Percentiles rank a stretch among this genome's conserved stretches.
These are phyloP conservation scores for Fomitiporia mediterranea DNA, from an alignment of 1,284 basidiomycete species.

Conservation along the genomic window DNA sequence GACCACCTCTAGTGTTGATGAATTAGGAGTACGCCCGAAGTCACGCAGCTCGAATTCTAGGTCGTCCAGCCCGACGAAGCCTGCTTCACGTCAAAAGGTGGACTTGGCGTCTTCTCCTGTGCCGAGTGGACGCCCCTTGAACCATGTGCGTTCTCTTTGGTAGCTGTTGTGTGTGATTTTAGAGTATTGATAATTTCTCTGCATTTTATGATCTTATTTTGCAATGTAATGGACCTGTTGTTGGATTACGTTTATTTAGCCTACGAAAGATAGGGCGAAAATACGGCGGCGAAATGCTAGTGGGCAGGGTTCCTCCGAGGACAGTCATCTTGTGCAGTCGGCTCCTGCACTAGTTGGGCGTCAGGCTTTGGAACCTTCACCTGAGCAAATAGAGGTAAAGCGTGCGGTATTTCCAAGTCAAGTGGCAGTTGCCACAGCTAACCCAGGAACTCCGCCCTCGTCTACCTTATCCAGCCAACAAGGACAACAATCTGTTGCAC, in stretches of 20 bases:
- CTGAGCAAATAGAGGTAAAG: background rate
- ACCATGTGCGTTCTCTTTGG: constrained; percentile 79
- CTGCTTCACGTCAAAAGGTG: constrained; percentile 25
- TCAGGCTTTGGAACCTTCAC: background rate
- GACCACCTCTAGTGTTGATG: constrained; percentile 41
- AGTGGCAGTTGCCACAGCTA: background rate
- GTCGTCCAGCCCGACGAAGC: constrained; percentile 23
- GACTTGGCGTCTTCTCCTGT: constrained; percentile 32
- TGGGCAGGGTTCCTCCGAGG: background rate
- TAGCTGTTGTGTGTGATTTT: constrained; percentile 36
- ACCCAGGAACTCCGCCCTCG: background rate
- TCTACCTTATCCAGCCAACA: background rate
- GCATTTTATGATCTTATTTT: constrained; percentile 31
- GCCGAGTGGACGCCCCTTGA: constrained; percentile 55
- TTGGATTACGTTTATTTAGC: constrained; percentile 44
- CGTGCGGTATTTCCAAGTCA: background rate
- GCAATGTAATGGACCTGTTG: constrained; percentile 26
- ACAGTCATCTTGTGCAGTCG: background rate
- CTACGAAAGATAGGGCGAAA: constrained; percentile 63
- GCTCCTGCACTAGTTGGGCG: background rate
- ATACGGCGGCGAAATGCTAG: constrained; percentile 46
- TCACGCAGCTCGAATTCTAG: constrained; percentile 23
- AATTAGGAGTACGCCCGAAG: constrained; percentile 49
- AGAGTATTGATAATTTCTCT: constrained; percentile 32
- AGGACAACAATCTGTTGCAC: constrained; percentile 9